Evolutionary conservation across 78 protist genomes (phyloP).

Genomic region (Dictyostelium purpureum): DNA sequence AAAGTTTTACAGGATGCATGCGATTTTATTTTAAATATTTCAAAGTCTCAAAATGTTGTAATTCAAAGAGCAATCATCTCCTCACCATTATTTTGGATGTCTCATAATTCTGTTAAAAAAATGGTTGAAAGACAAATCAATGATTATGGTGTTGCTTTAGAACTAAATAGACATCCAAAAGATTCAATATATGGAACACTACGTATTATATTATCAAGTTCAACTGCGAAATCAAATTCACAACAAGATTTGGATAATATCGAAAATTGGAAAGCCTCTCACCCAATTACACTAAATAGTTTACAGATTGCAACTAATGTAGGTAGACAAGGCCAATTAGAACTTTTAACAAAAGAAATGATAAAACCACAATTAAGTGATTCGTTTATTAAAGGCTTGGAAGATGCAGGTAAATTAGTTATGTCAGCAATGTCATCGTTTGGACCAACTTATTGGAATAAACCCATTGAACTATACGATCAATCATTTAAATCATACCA

Average conservation of each 20-base stretch:
- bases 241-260: background rate
- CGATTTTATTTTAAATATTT: conserved; percentile 46
- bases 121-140: conserved; percentile 55
- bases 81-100: conserved; percentile 80
- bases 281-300: conserved; percentile 63
- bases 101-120: background rate
- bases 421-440: conserved; percentile 49
- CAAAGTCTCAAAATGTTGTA: conserved; percentile 70
- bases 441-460: conserved; percentile 55
- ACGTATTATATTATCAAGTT: conserved; percentile 45
- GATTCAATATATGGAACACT: conserved; percentile 78
- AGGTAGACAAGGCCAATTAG: conserved; percentile 76
- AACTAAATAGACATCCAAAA: conserved; percentile 66
- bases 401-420: conserved; percentile 35
- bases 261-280: conserved; percentile 62
- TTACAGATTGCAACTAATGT: conserved; percentile 79
- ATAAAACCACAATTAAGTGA: background rate
- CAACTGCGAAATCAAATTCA: background rate
- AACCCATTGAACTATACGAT: conserved; percentile 10
- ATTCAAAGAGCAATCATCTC: conserved; percentile 78
- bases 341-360: conserved; percentile 12
- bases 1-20: background rate
- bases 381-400: conserved; percentile 10
- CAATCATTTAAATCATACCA: conserved; percentile 14
- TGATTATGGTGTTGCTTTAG: conserved; percentile 65